Conservation (phyloP, 2,329 filamentous ascomycete genomes). For the Rutstroemia sp. region DNA sequence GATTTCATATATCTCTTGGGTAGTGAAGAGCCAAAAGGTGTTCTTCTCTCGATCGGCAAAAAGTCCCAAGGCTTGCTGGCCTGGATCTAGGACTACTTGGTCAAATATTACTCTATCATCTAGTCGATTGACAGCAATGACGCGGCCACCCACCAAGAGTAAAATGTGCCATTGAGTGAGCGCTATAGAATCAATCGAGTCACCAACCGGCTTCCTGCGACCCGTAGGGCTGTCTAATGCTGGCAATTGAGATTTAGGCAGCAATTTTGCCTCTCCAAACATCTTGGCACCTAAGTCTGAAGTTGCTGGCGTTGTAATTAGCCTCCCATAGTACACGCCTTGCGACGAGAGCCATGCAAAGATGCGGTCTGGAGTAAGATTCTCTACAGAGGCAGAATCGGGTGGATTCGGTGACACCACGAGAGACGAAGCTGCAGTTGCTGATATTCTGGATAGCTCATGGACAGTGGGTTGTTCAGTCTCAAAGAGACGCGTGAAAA, state of each 20-base stretch:
- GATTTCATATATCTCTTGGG: slow-evolving; percentile 87
- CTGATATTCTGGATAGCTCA: slow-evolving; percentile 57
- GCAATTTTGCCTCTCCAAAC: slow-evolving; percentile 70
- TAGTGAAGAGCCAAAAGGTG: slow-evolving; percentile 94
- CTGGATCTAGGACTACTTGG: slow-evolving; percentile 73
- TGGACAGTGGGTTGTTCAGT: slow-evolving; percentile 72
- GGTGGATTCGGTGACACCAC: slow-evolving; percentile 69
- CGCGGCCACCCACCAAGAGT: slow-evolving; percentile 69
- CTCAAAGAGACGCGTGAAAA: slow-evolving; percentile 85
- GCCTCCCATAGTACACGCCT: slow-evolving; percentile 79
- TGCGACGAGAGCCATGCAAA: slow-evolving; percentile 90
- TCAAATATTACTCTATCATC: slow-evolving; percentile 83
- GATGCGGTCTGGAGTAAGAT: slow-evolving; percentile 56
- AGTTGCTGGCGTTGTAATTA: slow-evolving; percentile 54
- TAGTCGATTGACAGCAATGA: slow-evolving; percentile 80
- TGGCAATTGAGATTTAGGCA: slow-evolving; percentile 67
- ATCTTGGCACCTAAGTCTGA: slow-evolving; percentile 65
- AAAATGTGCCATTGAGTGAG: slow-evolving; percentile 93
- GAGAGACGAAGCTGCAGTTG: slow-evolving; percentile 56
- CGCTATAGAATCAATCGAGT: slow-evolving; percentile 70
- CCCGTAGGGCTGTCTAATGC: slow-evolving; percentile 58
- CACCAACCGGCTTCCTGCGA: slow-evolving; percentile 57
- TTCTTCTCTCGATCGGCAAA: slow-evolving; percentile 89
- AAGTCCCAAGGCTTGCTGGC: slow-evolving; percentile 74
- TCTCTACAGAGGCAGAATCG: slow-evolving; percentile 47